Evolutionary conservation across 176 grass and related monocot genomes (phyloP).

Genomic region (Ananas comosus): DNA sequence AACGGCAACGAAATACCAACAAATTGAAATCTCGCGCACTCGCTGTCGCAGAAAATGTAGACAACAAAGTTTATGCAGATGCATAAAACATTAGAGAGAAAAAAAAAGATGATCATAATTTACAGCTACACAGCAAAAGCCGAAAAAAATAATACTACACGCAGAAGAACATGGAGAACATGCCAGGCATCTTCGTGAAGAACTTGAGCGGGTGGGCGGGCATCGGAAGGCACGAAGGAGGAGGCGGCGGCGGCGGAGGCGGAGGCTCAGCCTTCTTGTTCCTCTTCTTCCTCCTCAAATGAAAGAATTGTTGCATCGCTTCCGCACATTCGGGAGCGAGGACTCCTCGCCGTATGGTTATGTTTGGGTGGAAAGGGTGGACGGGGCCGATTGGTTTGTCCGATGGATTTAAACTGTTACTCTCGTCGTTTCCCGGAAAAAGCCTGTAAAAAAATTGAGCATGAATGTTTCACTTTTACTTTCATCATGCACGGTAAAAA

Average conservation of each 20-base stretch:
- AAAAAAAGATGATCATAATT: too few relatives aligned
- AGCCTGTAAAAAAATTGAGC: slow-evolving; percentile 28
- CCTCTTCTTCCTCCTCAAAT: slow-evolving; percentile 59
- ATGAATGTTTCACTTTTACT: background rate
- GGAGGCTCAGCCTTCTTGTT: slow-evolving; percentile 38
- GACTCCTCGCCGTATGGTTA: slow-evolving; percentile 57
- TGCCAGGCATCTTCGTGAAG: slow-evolving; percentile 63
- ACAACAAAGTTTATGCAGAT: too few relatives aligned
- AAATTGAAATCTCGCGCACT: too few relatives aligned
- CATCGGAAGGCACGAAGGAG: slow-evolving; percentile 18
- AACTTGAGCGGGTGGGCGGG: slow-evolving; percentile 61
- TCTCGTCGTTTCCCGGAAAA: slow-evolving; percentile 64
- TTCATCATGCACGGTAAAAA: too few relatives aligned
- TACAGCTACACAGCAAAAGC: too few relatives aligned
- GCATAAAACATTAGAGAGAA: too few relatives aligned
- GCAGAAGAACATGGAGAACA: slow-evolving; percentile 63
- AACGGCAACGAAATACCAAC: too few relatives aligned
- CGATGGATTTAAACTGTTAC: slow-evolving; percentile 36
- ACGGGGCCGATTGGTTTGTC: slow-evolving; percentile 39
- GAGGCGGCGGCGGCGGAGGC: slow-evolving; percentile 12
- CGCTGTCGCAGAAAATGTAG: too few relatives aligned
- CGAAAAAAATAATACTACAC: slow-evolving; percentile 25
- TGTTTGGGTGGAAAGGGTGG: slow-evolving; percentile 87
- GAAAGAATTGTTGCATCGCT: slow-evolving; percentile 82
- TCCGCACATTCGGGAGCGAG: slow-evolving; percentile 66